A percentile compares a stretch with the other conserved stretches of the same genome.
phyloP scores from a whole-genome alignment of 495 filamentous ascomycete genomes.

The Thermothielavioides terrestris region DNA sequence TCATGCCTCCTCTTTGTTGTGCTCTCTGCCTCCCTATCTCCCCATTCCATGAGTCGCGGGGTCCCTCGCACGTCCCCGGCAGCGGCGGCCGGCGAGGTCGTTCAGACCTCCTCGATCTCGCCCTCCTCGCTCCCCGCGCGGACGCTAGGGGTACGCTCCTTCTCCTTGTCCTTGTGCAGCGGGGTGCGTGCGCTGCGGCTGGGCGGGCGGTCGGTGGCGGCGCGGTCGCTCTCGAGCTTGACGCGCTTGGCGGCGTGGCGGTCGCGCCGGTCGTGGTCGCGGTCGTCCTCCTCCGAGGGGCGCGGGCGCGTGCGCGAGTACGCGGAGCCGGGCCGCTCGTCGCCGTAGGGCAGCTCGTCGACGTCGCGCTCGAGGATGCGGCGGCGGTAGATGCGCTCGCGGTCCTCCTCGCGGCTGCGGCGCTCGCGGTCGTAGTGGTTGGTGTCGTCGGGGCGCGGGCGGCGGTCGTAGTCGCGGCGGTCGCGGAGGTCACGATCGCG shows the following conservation, averaged over 20 bases:
- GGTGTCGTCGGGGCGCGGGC: slow-evolving; percentile 40
- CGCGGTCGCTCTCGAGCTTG: slow-evolving; percentile 9
- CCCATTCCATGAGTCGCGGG: not conserved
- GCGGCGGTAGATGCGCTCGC: slow-evolving; percentile 74
- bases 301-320: slow-evolving; percentile 55
- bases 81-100: not conserved
- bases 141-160: slow-evolving; percentile 51
- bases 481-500: slow-evolving; percentile 36
- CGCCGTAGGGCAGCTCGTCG: slow-evolving; percentile 83
- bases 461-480: slow-evolving; percentile 31
- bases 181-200: not conserved
- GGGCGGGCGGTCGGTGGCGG: not conserved
- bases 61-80: not conserved
- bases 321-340: slow-evolving; percentile 55
- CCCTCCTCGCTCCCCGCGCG: slow-evolving; percentile 93
- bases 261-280: slow-evolving; percentile 45
- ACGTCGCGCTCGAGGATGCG: slow-evolving; percentile 69
- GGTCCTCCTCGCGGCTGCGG: slow-evolving; percentile 73
- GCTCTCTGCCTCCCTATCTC: not conserved
- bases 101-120: slow-evolving; percentile 88
- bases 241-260: slow-evolving; percentile 24
- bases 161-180: slow-evolving; percentile 51
- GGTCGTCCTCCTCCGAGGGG: slow-evolving; percentile 58
- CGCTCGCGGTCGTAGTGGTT: slow-evolving; percentile 59
- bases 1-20: too few relatives aligned